A percentile compares a stretch with the other conserved stretches of the same genome.
phyloP scores from a whole-genome alignment of 2,329 filamentous ascomycete species.

The Rachicladosporium sp. region DNA sequence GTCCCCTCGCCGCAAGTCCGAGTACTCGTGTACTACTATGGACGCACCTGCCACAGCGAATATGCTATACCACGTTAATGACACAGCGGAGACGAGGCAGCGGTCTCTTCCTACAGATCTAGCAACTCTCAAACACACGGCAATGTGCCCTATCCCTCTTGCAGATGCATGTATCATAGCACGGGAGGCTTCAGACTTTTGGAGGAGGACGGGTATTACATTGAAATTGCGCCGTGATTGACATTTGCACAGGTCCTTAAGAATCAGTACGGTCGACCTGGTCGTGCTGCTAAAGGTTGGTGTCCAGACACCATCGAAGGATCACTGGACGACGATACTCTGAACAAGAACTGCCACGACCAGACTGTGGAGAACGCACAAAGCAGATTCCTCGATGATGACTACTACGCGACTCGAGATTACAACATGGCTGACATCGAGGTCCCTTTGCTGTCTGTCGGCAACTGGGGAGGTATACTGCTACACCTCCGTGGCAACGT shows the following conservation, averaged over 20 bases:
- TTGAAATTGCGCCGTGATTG: no score
- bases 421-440: slow-evolving; percentile 54
- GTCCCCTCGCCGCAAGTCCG: no score
- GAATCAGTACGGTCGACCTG: slow-evolving; percentile 52
- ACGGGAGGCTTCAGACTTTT: no score
- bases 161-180: no score
- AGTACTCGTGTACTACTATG: no score
- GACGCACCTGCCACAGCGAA: no score
- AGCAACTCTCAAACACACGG: no score
- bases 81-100: no score
- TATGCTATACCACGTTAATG: no score
- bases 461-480: slow-evolving; percentile 59
- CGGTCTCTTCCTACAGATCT: no score
- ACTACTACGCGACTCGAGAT: slow-evolving; percentile 53
- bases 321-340: slow-evolving; percentile 41
- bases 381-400: slow-evolving; percentile 48
- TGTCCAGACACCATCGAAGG: slow-evolving; percentile 45
- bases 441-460: slow-evolving; percentile 54
- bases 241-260: slow-evolving; percentile 40
- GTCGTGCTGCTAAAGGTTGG: slow-evolving; percentile 37
- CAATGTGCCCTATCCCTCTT: no score
- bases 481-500: slow-evolving; percentile 59
- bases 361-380: slow-evolving; percentile 32
- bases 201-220: no score
- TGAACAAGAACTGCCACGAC: slow-evolving; percentile 34